These are phyloP conservation scores for Hypoxylon intermedium DNA, from an alignment of 495 filamentous ascomycete species.

Conservation along the genomic window DNA sequence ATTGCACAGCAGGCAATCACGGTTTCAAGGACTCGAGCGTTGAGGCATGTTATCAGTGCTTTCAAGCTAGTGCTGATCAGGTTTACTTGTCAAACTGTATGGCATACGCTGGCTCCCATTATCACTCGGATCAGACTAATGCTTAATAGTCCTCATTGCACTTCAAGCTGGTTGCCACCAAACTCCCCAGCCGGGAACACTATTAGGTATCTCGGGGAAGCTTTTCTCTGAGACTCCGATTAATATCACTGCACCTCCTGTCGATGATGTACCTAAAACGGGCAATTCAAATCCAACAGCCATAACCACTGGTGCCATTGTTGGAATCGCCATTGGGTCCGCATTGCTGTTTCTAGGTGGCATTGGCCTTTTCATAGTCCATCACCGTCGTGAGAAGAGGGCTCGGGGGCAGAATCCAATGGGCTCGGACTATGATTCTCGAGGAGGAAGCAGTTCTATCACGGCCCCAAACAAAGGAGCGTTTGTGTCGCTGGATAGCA, in stretches of 20 bases:
- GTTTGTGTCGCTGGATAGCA: slow-evolving; percentile 14
- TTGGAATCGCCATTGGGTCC: slow-evolving; percentile 52
- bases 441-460: slow-evolving; percentile 27
- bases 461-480: too few species aligned
- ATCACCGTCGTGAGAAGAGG: too few species aligned
- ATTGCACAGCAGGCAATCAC: slow-evolving; percentile 41
- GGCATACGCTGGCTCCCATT: background rate
- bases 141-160: slow-evolving; percentile 46
- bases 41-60: slow-evolving; percentile 43
- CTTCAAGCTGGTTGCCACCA: slow-evolving; percentile 52
- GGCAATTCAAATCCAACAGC: too few species aligned
- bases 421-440: slow-evolving; percentile 14
- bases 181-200: slow-evolving; percentile 41
- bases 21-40: too few species aligned
- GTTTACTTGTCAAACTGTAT: slow-evolving; percentile 45
- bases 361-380: slow-evolving; percentile 48
- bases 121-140: slow-evolving; percentile 1
- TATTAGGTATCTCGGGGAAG: slow-evolving; percentile 44
- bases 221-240: slow-evolving; percentile 43
- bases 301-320: slow-evolving; percentile 55
- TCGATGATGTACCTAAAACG: slow-evolving; percentile 11
- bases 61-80: slow-evolving; percentile 37
- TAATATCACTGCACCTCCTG: slow-evolving; percentile 46
- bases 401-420: slow-evolving; percentile 42
- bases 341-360: slow-evolving; percentile 49